Base-by-base conservation (phyloP, 371 early-diverging fungal species). In the Apophysomyces trapeziformis region DNA sequence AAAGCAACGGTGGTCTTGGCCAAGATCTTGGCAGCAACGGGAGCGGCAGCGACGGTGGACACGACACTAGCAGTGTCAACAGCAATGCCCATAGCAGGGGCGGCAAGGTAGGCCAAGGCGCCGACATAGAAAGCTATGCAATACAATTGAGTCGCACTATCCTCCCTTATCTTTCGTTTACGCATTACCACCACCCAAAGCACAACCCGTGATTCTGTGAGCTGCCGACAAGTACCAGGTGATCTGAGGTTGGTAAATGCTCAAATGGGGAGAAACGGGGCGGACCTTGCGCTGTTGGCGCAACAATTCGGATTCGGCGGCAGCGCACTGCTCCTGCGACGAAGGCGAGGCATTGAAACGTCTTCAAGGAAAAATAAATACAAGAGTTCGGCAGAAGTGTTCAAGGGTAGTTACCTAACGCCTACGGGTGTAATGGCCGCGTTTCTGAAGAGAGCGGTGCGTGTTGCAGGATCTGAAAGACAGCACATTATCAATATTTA, bases 181-280 rank as follows among this genome's bases (percentile, higher is more conserved):
- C n/a, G 9, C 75, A 85, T 75, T 88, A 90, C 94, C 86, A 57
- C 82, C 89, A 74, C 88, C 93, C 9, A 96, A 38, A 43, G 82
- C 89, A 67, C 77, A 88, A 56, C 95, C 96, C 21, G 96, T 94
- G 62, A 91, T 58, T 76, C 98, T 90, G 76, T 95, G 91, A 65
- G 78, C 68, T 56, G 68, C 79, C 8, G 96, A 96, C 77, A 93
- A 68, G 71, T 84, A 77, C 93, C 91, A 93, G 41, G 96, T 92
- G 68, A 96, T 70, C 77, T 95, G 95, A 57, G 92, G 93, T 82
- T 94, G 87, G 83, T 96, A 97, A 77, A 96, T 96, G 56, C 80
- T 73, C 65, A 95, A 70, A 64, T 95, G 92, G 47, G 95, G 97
- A 47, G 92, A 89, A 38, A 89, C 77, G 37, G 98, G 98, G 57